Percentiles rank a stretch among this genome's conserved stretches.
Conservation (phyloP, 768 basidiomycete species). For the Pilatotrama ljubarskyi region DNA sequence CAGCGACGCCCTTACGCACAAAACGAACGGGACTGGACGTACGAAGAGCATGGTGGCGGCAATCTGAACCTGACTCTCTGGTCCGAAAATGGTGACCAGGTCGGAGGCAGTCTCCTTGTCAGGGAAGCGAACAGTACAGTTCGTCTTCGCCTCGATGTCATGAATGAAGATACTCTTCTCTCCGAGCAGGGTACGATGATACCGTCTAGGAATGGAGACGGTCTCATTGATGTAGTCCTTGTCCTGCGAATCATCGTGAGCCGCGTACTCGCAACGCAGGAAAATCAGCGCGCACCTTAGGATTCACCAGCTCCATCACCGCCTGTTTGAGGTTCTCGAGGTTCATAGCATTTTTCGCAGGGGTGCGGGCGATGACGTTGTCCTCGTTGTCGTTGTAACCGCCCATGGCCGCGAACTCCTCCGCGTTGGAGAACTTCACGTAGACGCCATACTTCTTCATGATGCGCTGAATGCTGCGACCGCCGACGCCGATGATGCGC, state of each 20-base stretch:
- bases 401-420: conserved; percentile 92
- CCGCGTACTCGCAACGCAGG: background rate
- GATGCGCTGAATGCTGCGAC: conserved; percentile 96
- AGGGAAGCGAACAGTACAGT: conserved; percentile 88
- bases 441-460: conserved; percentile 99
- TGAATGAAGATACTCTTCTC: conserved; percentile 97
- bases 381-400: conserved; percentile 98
- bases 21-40: background rate
- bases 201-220: conserved; percentile 89
- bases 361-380: conserved; percentile 97
- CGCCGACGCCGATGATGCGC: conserved; percentile 97
- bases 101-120: conserved; percentile 95
- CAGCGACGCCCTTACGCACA: background rate
- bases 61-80: conserved; percentile 95
- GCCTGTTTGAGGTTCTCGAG: conserved; percentile 93
- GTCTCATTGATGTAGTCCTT: conserved; percentile 96
- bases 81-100: conserved; percentile 93
- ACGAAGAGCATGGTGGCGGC: conserved; percentile 88
- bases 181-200: conserved; percentile 92
- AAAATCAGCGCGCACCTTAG: conserved; percentile 61
- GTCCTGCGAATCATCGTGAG: conserved; percentile 54
- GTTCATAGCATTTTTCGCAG: conserved; percentile 95
- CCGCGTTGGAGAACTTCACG: conserved; percentile 98
- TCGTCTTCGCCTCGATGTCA: conserved; percentile 96
- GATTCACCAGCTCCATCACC: conserved; percentile 96